Percentiles rank a stretch among this genome's conserved stretches.
Conservation (phyloP, 192 early-diverging fungal species). For the Backusella circina region DNA sequence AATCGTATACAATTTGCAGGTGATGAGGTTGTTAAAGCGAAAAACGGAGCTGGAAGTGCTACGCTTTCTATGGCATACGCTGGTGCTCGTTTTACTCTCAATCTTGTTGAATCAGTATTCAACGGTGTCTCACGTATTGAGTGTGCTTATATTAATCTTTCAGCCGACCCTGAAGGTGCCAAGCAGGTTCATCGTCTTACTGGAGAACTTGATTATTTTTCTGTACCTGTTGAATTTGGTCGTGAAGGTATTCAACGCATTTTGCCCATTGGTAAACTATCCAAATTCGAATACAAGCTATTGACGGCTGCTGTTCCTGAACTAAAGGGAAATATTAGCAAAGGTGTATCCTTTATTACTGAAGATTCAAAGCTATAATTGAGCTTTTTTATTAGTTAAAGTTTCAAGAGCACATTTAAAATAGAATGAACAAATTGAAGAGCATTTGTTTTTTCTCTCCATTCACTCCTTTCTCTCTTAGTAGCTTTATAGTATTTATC, state of each 20-base stretch:
- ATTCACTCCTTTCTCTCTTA: neutral
- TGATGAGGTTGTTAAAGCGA: constrained; percentile 99
- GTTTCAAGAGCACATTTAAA: neutral
- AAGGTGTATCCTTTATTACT: constrained; percentile 83
- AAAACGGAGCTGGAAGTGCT: constrained; percentile 90
- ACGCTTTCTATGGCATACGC: constrained; percentile 90
- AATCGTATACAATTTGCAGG: constrained; percentile 99
- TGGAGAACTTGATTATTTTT: constrained; percentile 70
- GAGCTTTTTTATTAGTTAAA: neutral
- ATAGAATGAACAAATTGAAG: neutral
- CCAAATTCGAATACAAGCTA: constrained; percentile 85
- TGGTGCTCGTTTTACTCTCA: constrained; percentile 88
- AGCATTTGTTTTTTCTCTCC: neutral
- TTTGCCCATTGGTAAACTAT: constrained; percentile 70
- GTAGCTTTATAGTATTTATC: neutral
- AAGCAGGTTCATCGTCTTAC: constrained; percentile 53
- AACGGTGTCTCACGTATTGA: constrained; percentile 79
- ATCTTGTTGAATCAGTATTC: constrained; percentile 77
- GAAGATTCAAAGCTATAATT: constrained; percentile 10
- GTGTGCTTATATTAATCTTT: constrained; percentile 77
- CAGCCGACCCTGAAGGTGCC: constrained; percentile 87
- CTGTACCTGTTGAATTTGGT: constrained; percentile 75
- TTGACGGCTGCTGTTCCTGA: constrained; percentile 81
- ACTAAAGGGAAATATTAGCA: constrained; percentile 89
- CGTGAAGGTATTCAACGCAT: constrained; percentile 87